Evolutionary conservation across 2,329 filamentous ascomycete species (phyloP).

Genomic region (Phialemoniopsis sp.): DNA sequence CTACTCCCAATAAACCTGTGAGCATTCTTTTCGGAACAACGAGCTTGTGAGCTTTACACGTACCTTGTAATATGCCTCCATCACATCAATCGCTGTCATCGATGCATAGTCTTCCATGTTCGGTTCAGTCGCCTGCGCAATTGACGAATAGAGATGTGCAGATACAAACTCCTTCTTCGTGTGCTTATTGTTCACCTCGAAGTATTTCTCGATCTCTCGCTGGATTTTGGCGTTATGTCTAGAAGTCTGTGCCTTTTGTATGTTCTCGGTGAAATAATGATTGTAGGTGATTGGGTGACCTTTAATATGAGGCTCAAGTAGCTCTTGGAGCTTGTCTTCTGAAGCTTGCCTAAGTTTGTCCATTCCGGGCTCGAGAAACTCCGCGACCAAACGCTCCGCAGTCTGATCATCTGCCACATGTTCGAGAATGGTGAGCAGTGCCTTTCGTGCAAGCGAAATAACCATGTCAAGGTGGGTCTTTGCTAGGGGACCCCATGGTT

Average conservation of each 20-base stretch:
- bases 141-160: too few species aligned
- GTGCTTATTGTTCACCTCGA: too few species aligned
- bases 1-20: conserved; percentile 11
- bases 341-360: conserved; percentile 12
- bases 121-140: conserved; percentile 12
- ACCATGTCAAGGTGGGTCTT: conserved; percentile 5
- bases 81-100: conserved; percentile 29
- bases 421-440: conserved; percentile 13
- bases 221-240: too few species aligned
- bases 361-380: too few species aligned
- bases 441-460: too few species aligned
- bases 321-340: conserved; percentile 15
- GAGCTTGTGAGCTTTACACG: too few species aligned
- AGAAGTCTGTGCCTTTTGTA: conserved; percentile 22
- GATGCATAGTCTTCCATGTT: conserved; percentile 31
- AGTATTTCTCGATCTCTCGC: too few species aligned
- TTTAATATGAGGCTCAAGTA: conserved; percentile 17
- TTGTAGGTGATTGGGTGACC: conserved; percentile 35
- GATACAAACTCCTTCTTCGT: too few species aligned
- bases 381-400: conserved; percentile 6
- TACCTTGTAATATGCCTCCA: conserved; percentile 43
- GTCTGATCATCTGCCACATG: conserved; percentile 16
- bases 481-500: conserved; percentile 19
- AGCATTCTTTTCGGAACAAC: too few species aligned
- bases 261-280: conserved; percentile 24